phyloP scores from a whole-genome alignment of 2,329 filamentous ascomycete species.

The Fusarium nygamai region DNA sequence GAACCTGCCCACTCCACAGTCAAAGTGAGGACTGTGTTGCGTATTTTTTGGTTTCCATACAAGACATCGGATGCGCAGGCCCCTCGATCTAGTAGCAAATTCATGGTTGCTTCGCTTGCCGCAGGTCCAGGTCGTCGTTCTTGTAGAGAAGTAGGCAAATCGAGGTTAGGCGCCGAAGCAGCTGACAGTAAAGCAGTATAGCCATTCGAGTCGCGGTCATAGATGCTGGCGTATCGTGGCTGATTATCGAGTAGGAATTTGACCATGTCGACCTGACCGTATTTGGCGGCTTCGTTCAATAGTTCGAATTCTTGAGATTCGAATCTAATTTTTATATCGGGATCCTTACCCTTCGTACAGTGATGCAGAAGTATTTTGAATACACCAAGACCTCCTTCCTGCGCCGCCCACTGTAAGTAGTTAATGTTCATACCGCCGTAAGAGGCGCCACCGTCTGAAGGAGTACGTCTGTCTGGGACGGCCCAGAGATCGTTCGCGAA shows the following conservation, averaged over 20 bases:
- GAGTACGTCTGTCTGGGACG: neutral
- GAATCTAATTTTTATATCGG: neutral
- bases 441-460: too few relatives aligned
- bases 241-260: neutral
- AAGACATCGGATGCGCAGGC: too few relatives aligned
- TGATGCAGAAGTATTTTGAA: neutral
- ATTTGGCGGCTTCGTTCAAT: neutral
- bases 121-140: neutral
- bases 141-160: neutral
- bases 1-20: neutral
- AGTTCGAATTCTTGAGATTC: neutral
- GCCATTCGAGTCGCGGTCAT: accelerated
- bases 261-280: neutral
- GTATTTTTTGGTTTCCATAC: too few relatives aligned
- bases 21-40: neutral
- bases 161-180: neutral
- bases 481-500: neutral
- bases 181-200: neutral
- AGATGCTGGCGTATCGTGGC: neutral
- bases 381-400: neutral
- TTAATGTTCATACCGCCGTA: neutral
- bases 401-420: neutral
- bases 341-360: neutral
- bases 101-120: neutral
- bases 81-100: neutral